Conservation (phyloP, 2,329 filamentous ascomycete species). For the Helotiales sp. region DNA sequence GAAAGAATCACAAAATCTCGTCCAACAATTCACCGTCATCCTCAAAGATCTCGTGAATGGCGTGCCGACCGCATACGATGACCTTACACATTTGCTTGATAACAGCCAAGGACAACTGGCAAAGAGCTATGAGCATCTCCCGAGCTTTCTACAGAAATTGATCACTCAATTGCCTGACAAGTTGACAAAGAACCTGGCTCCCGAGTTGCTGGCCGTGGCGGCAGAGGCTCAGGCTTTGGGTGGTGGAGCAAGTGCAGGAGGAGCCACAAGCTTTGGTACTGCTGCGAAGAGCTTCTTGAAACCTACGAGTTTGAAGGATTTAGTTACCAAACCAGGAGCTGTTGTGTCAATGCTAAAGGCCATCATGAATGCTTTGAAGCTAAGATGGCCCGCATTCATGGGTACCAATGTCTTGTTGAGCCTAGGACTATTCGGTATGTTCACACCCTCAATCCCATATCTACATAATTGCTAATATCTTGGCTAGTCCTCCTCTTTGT, state of each 20-base stretch:
- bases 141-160: constrained; percentile 78
- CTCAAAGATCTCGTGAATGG: constrained; percentile 92
- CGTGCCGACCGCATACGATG: constrained; percentile 88
- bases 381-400: constrained; percentile 86
- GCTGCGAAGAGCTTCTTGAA: constrained; percentile 66
- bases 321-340: constrained; percentile 85
- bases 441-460: neutral
- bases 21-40: constrained; percentile 82
- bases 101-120: constrained; percentile 62
- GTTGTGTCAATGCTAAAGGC: constrained; percentile 81
- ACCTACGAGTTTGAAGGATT: constrained; percentile 71
- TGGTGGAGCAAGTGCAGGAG: constrained; percentile 43
- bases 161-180: constrained; percentile 83
- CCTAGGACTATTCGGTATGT: constrained; percentile 80
- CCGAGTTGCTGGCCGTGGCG: constrained; percentile 78
- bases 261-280: constrained; percentile 10
- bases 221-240: constrained; percentile 62
- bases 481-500: constrained; percentile 78
- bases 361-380: constrained; percentile 86
- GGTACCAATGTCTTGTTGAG: constrained; percentile 92
- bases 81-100: constrained; percentile 67
- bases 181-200: constrained; percentile 72
- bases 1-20: constrained; percentile 78
- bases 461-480: neutral
- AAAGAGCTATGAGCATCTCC: constrained; percentile 65